Evolutionary conservation across 352 stramenopile species (phyloP), one percentile per base, ranked within the genome.

Genomic region (Phytophthora sp.): DNA sequence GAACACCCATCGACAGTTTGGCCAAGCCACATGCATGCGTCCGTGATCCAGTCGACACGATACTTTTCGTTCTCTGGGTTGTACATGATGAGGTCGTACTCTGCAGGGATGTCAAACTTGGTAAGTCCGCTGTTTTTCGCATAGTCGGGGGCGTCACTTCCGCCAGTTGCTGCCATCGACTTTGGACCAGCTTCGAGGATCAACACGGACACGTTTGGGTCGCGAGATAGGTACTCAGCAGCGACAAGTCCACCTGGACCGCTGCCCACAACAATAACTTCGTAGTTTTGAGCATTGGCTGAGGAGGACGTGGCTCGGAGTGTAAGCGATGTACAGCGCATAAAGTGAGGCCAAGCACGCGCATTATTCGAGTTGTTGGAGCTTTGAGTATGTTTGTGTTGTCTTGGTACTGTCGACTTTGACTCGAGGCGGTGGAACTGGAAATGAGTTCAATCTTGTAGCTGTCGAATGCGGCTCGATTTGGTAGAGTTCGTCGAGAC

Each of bases 1-100:
- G 77, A 93, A 57, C 79, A 94, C 9, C 89, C 90, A 49, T 88
- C 90, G 3, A 96, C 69, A 27, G 82, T 78, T 61, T 94, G 93
- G 57, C 86, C 85, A 7, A 89, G 74, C 61, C 70, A 89, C 69
- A 82, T 77, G 63, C 80, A 74, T 12, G 62, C 63, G 23, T 71
- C 78, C 8, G 55, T 59, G 58, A 88, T 62, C 66, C 62, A 88
- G 65, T 89, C 75, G 4, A 82, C 63, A 4, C 72, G 68, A 51
- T 85, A 85, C 38, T 83, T 62, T 6, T 79, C 72, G 41, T 83
- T 78, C 1, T 47, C 61, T 11, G 73, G 39, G 36, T 77, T 77
- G 65, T 78, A 82, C 57, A 87, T 87, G 63, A 76, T 74, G 57
- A 58, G 58, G 61, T 83, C 67, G 60, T 79, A 90, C 58, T 90